Evolutionary conservation across 1,284 basidiomycete genomes (phyloP).

Genomic region (Psilocybe mexicana): DNA sequence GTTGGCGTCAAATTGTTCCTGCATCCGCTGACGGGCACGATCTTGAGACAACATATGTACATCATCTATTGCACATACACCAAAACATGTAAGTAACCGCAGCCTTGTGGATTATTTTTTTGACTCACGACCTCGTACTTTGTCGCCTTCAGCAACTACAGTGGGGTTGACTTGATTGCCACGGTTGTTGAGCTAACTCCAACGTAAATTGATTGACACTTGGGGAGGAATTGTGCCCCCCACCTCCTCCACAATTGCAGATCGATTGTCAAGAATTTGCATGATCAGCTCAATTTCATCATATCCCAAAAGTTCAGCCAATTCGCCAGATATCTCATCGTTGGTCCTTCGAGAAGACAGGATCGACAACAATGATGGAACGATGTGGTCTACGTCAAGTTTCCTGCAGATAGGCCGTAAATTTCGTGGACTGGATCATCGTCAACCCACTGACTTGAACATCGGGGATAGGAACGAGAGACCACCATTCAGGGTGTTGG

Average conservation of each 20-base stretch:
- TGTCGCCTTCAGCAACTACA: neutral
- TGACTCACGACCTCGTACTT: neutral
- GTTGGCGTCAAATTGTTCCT: constrained; percentile 63
- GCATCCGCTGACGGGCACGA: constrained; percentile 64
- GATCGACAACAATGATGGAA: constrained; percentile 31
- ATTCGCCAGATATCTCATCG: constrained; percentile 77
- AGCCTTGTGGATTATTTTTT: neutral
- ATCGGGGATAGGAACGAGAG: constrained; percentile 9
- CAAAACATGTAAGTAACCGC: neutral
- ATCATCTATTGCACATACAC: neutral
- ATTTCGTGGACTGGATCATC: neutral
- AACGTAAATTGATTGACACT: neutral
- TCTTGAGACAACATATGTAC: constrained; percentile 14
- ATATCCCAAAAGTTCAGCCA: constrained; percentile 86
- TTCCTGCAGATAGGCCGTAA: constrained; percentile 11
- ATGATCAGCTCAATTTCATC: constrained; percentile 77
- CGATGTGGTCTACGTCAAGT: constrained; percentile 13
- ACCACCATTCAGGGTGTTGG: neutral
- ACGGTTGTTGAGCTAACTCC: constrained; percentile 15
- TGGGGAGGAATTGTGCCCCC: constrained; percentile 6
- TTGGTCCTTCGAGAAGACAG: constrained; percentile 40
- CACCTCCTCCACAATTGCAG: constrained; percentile 43
- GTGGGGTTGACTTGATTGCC: neutral
- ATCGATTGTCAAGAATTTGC: constrained; percentile 55
- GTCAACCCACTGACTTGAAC: constrained; percentile 8